Evolutionary conservation across 805 yeast genomes (phyloP).

Genomic region (Lachancea fermentati): DNA sequence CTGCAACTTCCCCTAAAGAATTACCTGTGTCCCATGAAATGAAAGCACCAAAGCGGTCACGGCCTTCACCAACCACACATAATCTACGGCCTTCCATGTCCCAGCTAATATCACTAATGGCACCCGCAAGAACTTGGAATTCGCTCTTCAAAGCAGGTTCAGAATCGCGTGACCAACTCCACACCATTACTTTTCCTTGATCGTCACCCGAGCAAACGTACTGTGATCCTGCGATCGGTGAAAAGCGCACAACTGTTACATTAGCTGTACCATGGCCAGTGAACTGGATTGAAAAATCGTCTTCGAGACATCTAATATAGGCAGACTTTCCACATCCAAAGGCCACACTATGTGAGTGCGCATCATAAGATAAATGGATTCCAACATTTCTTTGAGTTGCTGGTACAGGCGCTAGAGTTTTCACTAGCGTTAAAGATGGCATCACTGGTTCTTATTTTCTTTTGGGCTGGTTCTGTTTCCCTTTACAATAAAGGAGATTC

Average conservation of each 20-base stretch:
- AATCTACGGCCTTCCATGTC: conserved; percentile 81
- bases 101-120: conserved; percentile 83
- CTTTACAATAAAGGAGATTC: not conserved
- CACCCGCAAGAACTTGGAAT: conserved; percentile 71
- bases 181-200: conserved; percentile 80
- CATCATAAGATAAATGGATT: conserved; percentile 69
- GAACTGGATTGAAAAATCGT: conserved; percentile 59
- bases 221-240: conserved; percentile 70
- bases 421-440: conserved; percentile 23
- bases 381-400: conserved; percentile 64
- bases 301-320: conserved; percentile 57
- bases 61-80: conserved; percentile 93
- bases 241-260: conserved; percentile 79
- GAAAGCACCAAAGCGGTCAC: conserved; percentile 86
- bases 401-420: conserved; percentile 72
- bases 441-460: conserved; percentile 5
- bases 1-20: conserved; percentile 93
- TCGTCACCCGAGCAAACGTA: conserved; percentile 91
- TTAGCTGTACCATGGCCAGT: conserved; percentile 55
- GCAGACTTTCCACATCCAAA: conserved; percentile 81
- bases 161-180: conserved; percentile 58
- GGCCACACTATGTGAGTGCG: conserved; percentile 60
- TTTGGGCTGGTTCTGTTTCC: not conserved
- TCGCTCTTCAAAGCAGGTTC: conserved; percentile 67
- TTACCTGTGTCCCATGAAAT: conserved; percentile 94